A percentile compares a stretch with the other conserved stretches of the same genome.
Conservation (phyloP, 2,329 filamentous ascomycete genomes). For the Metarhizium guizhouense region DNA sequence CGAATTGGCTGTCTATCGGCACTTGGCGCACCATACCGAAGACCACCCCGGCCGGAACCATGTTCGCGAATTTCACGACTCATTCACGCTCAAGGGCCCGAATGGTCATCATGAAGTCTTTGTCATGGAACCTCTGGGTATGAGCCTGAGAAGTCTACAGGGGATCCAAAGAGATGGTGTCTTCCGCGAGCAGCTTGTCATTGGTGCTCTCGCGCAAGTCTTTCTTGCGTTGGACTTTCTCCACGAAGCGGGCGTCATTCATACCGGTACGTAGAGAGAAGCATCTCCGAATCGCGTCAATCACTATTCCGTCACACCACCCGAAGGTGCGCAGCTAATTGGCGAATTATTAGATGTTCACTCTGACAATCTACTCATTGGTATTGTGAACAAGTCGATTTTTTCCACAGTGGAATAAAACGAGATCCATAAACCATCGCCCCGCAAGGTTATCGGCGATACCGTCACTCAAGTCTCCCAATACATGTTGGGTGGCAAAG, state of each 20-base stretch:
- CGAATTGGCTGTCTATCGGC: conserved; percentile 20
- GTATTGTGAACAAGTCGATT: conserved; percentile 19
- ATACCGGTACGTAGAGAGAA: conserved; percentile 15
- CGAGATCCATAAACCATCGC: conserved; percentile 20
- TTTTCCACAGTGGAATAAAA: conserved; percentile 20
- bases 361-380: conserved; percentile 27
- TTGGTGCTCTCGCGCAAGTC: conserved; percentile 13
- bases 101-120: conserved; percentile 23
- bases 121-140: conserved; percentile 27
- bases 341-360: conserved; percentile 21
- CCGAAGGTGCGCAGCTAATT: neutral
- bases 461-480: conserved; percentile 22
- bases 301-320: neutral
- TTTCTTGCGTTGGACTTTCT: conserved; percentile 16
- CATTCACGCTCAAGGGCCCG: conserved; percentile 21
- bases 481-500: conserved; percentile 21
- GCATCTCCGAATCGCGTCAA: neutral
- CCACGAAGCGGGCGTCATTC: conserved; percentile 16
- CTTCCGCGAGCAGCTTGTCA: conserved; percentile 20
- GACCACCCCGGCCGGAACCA: conserved; percentile 19
- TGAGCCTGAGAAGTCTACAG: conserved; percentile 26
- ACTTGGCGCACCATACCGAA: conserved; percentile 14
- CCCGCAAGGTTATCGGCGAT: conserved; percentile 19
- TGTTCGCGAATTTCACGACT: conserved; percentile 24
- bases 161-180: conserved; percentile 15